These are phyloP conservation scores for Zasmidium angulare DNA, from an alignment of 2,329 filamentous ascomycete genomes.

Conservation along the genomic window DNA sequence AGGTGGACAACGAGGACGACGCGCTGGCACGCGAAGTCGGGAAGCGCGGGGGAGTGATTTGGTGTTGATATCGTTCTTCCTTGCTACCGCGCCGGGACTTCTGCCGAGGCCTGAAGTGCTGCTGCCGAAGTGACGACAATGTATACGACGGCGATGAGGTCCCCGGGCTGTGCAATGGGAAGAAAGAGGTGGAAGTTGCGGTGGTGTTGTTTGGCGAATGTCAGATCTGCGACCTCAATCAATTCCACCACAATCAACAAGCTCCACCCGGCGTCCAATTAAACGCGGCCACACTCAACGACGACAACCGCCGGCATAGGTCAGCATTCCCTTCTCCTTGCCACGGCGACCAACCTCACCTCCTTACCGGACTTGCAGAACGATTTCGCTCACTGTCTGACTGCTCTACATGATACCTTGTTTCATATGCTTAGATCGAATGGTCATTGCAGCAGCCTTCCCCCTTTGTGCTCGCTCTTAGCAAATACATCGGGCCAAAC, in stretches of 20 bases:
- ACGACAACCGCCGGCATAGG: not conserved
- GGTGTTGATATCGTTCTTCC: not conserved
- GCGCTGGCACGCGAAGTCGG: not conserved
- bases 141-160: not conserved
- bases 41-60: not conserved
- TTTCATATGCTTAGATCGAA: too few species aligned
- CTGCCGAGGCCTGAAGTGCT: not conserved
- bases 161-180: too few species aligned
- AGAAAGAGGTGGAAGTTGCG: not conserved
- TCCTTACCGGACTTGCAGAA: not conserved
- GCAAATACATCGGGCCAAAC: constrained; percentile 1
- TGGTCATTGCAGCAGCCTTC: not conserved
- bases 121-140: not conserved
- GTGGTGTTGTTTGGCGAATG: not conserved
- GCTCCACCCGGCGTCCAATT: constrained; percentile 1
- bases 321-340: constrained; percentile 2
- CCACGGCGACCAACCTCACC: not conserved
- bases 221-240: not conserved
- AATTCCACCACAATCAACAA: constrained; percentile 1
- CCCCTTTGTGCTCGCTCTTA: not conserved
- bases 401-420: too few species aligned
- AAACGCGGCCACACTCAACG: not conserved
- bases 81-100: not conserved
- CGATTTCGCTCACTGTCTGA: not conserved
- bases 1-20: not conserved